Evolutionary conservation across 306 rosid genomes (phyloP), one percentile per base, ranked within the genome.

Genomic region (Lathyrus tuberosus): DNA sequence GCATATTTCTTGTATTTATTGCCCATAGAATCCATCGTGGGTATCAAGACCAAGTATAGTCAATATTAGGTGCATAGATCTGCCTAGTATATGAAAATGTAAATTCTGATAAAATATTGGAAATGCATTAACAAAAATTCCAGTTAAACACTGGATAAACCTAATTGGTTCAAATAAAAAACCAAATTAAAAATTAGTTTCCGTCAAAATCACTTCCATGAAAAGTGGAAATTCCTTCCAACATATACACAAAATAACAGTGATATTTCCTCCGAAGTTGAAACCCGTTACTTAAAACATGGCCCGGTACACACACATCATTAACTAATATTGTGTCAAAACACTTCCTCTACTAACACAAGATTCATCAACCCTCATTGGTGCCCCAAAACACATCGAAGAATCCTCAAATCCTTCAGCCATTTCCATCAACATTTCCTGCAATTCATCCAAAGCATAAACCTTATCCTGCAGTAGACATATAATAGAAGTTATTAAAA

Each of bases 391-490:
- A n/a, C 66, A 81, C 71, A 67, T 68, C 1, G 79, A 5, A 1
- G 82, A 37, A 82, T 69, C 18, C n/a, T 82, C 76, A 8, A 88
- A 83, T 46, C 83, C 94, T 74, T 81, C n/a, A 8, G 46, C 90
- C 90, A 91, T 89, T 75, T 91, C 94, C 77, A 66, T 70, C 0
- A 91, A 59, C 94, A 89, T 89, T 4, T 20, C 51, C 63, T 81
- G 94, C 64, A 87, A 73, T 70, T 91, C 97, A 73, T 81, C 90
- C 66, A 84, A 8, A 46, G 75, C 87, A 5, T 78, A 87, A 20
- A n/a, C 71, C 76, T 79, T 80, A 2, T 69, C 67, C 92, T 86
- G 81, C 58, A 74, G 0, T 10, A 26, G 0, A 5, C 40, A 35
- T 8, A 33, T 1, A 31, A 31, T 0, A 33, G 2, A 33, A 33